Base-by-base conservation (phyloP, 768 basidiomycete species). In the Ramaria sp. region DNA sequence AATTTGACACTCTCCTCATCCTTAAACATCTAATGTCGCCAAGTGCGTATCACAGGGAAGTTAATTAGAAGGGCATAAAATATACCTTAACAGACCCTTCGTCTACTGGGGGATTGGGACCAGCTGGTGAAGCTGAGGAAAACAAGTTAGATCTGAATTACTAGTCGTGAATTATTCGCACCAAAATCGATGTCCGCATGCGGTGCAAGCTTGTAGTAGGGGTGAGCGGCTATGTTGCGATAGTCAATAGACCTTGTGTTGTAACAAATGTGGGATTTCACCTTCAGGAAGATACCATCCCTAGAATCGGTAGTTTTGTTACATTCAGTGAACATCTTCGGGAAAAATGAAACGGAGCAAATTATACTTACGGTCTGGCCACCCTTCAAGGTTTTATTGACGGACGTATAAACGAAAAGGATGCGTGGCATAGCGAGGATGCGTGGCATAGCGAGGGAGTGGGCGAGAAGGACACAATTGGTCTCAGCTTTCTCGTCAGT, bases 341-440 rank as follows among this genome's bases (percentile, higher is more conserved):
- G n/a, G 20, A 20, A 57, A 31, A 15, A 34, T 58, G 20, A 31
- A 3, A 46, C 47, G 51, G 20, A 45, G 45, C 17, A 39, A 37
- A 9, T 24, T 34, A 31, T 4, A 59, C 74, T 64, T 66, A 83
- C 82, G 11, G 78, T 83, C n/a, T 66, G 69, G 0, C 53, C 62
- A 20, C 78, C 81, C 15, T 71, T 75, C 19, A 85, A 72, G 22
- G 77, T 76, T 66, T 77, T 80, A 66, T 79, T 67, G 59, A 73
- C 77, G 47, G 86, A 88, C 34, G 86, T 86, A 65, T 83, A 78
- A n/a, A 91, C 81, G 67, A 91, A 84, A 62, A 89, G 82, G 38
- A 89, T 45, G 38, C 50, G 51, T 5, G 57, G 34, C 57, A 58
- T 58, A 27, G 42, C 27, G 49, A 51, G 49, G n/a, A 89, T 45